Evolutionary conservation across 2,329 filamentous ascomycete genomes (phyloP).

Genomic region (Colletotrichum horii): DNA sequence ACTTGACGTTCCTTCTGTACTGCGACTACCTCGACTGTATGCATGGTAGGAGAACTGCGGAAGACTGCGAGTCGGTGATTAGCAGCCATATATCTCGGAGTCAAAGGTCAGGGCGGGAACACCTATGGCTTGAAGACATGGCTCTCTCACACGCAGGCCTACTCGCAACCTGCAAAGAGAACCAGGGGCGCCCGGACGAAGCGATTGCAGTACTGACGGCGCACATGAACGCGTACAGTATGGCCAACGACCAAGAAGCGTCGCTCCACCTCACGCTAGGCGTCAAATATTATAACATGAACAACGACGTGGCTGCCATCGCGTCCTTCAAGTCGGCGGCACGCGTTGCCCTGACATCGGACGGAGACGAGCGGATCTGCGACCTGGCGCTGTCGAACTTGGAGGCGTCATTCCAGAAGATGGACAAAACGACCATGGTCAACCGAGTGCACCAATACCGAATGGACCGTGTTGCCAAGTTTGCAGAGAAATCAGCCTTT

Average conservation of each 20-base stretch:
- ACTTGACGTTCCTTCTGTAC: slow-evolving; percentile 36
- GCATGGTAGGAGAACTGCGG: slow-evolving; percentile 27
- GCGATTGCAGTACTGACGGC: slow-evolving; percentile 32
- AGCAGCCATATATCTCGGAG: slow-evolving; percentile 30
- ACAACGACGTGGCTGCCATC: slow-evolving; percentile 31
- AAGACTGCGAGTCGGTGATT: slow-evolving; percentile 33
- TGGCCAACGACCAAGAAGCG: slow-evolving; percentile 35
- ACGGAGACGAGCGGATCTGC: slow-evolving; percentile 35
- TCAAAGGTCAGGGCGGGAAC: slow-evolving; percentile 32
- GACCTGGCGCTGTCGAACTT: slow-evolving; percentile 38
- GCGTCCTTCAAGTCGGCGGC: slow-evolving; percentile 33
- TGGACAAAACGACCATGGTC: slow-evolving; percentile 27
- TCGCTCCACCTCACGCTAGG: slow-evolving; percentile 35
- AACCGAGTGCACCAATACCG: slow-evolving; percentile 31
- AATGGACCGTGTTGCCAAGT: slow-evolving; percentile 31
- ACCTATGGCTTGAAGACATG: slow-evolving; percentile 36
- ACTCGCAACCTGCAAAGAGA: slow-evolving; percentile 31
- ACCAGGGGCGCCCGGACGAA: slow-evolving; percentile 32
- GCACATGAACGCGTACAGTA: slow-evolving; percentile 31
- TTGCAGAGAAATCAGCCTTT: slow-evolving; percentile 29
- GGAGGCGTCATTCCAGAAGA: slow-evolving; percentile 30
- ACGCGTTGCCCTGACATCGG: slow-evolving; percentile 29
- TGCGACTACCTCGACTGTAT: slow-evolving; percentile 39
- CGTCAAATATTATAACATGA: slow-evolving; percentile 34
- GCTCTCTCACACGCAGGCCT: slow-evolving; percentile 35